These are phyloP conservation scores for Amniculicola lignicola DNA, from an alignment of 495 filamentous ascomycete species.

Conservation along the genomic window DNA sequence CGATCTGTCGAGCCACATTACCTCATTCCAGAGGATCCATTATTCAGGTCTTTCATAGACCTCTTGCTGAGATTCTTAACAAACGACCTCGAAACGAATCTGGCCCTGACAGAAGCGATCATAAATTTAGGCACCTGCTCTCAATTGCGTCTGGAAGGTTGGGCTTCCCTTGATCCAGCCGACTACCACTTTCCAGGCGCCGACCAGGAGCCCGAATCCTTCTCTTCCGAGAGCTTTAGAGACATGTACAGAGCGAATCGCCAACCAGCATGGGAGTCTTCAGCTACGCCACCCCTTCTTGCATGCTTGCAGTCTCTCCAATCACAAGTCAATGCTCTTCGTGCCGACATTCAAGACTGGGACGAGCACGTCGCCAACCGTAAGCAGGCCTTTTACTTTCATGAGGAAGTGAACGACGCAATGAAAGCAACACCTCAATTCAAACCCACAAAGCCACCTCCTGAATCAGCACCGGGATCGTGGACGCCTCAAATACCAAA, in stretches of 20 bases:
- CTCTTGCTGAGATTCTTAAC: slow-evolving; percentile 76
- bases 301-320: slow-evolving; percentile 29
- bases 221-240: slow-evolving; percentile 10
- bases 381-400: slow-evolving; percentile 38
- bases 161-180: slow-evolving; percentile 76
- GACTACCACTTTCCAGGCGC: slow-evolving; percentile 51
- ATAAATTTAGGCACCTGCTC: slow-evolving; percentile 80
- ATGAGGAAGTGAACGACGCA: slow-evolving; percentile 33
- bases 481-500: slow-evolving; percentile 32
- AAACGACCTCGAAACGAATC: slow-evolving; percentile 85
- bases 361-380: slow-evolving; percentile 37
- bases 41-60: slow-evolving; percentile 66
- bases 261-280: slow-evolving; percentile 32
- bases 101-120: slow-evolving; percentile 77
- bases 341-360: slow-evolving; percentile 37
- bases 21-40: slow-evolving; percentile 54
- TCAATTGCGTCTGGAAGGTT: slow-evolving; percentile 77
- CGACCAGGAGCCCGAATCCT: slow-evolving; percentile 20
- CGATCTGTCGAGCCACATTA: slow-evolving; percentile 23
- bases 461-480: slow-evolving; percentile 22
- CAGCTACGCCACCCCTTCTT: slow-evolving; percentile 36
- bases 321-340: slow-evolving; percentile 34
- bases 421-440: slow-evolving; percentile 18
- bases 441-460: slow-evolving; percentile 11
- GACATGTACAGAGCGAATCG: slow-evolving; percentile 33